Evolutionary conservation across 169 alveolate genomes (phyloP).

Genomic region (Plasmodium fragile): DNA sequence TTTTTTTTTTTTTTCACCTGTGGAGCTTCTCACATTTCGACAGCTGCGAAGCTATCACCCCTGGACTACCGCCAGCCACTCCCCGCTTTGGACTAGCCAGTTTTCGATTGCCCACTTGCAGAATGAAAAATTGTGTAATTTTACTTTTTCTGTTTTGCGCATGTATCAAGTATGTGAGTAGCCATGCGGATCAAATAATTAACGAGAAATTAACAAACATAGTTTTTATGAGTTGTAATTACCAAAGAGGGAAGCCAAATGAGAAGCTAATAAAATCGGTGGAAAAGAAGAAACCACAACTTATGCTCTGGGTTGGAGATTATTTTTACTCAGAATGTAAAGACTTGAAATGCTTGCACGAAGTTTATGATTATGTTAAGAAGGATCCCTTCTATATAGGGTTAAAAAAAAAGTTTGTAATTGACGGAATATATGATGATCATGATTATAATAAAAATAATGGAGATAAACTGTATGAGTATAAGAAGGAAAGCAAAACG

Average conservation of each 20-base stretch:
- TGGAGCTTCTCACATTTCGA: neutral
- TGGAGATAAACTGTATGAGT: constrained; percentile 81
- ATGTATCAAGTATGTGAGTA: constrained; percentile 11
- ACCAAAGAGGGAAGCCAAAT: constrained; percentile 38
- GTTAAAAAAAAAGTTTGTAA: constrained; percentile 68
- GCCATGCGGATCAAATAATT: constrained; percentile 67
- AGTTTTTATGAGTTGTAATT: constrained; percentile 60
- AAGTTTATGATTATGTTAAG: constrained; percentile 75
- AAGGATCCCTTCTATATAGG: constrained; percentile 70
- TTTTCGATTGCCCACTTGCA: constrained; percentile 11
- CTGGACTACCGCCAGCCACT: neutral
- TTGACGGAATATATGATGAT: constrained; percentile 91
- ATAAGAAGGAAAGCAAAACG: constrained; percentile 81
- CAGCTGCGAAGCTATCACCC: neutral
- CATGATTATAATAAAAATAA: constrained; percentile 89
- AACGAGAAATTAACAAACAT: constrained; percentile 22
- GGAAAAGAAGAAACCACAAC: constrained; percentile 82
- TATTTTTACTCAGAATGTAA: constrained; percentile 84
- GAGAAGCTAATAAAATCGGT: constrained; percentile 18
- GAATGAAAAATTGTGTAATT: constrained; percentile 44
- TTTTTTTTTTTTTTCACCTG: neutral
- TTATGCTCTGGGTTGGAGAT: constrained; percentile 89
- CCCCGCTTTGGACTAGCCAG: neutral
- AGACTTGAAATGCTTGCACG: constrained; percentile 78
- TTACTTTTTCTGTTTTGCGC: constrained; percentile 14